A percentile compares a stretch with the other conserved stretches of the same genome.
phyloP scores from a whole-genome alignment of 2,329 filamentous ascomycete species.

The Grosmannia serpens region DNA sequence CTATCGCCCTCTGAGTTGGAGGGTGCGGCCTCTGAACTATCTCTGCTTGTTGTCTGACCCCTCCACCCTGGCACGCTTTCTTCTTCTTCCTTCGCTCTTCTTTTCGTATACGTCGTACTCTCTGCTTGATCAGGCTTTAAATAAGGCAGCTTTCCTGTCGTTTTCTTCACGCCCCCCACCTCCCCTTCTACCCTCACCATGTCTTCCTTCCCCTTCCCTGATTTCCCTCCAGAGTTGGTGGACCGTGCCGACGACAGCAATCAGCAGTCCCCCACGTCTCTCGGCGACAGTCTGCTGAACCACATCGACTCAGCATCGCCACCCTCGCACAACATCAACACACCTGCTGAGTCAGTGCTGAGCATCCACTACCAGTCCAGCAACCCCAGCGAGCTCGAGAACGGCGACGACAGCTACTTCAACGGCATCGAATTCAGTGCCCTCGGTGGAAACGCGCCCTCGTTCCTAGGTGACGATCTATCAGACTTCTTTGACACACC shows the following conservation, averaged over 20 bases:
- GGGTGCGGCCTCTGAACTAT: neutral
- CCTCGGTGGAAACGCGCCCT: slow-evolving; percentile 28
- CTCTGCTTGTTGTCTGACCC: neutral
- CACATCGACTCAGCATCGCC: slow-evolving; percentile 29
- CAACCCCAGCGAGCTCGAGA: slow-evolving; percentile 31
- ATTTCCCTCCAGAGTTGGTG: slow-evolving; percentile 15
- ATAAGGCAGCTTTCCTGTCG: slow-evolving; percentile 1
- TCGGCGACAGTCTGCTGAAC: slow-evolving; percentile 19
- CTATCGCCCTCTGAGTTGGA: neutral
- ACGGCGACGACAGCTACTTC: slow-evolving; percentile 25
- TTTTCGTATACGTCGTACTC: neutral
- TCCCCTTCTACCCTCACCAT: slow-evolving; percentile 13
- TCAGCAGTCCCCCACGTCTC: slow-evolving; percentile 10
- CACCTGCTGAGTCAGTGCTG: slow-evolving; percentile 37
- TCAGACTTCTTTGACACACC: slow-evolving; percentile 1
- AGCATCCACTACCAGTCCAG: slow-evolving; percentile 37
- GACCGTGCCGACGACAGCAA: slow-evolving; percentile 11
- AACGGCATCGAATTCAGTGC: slow-evolving; percentile 33
- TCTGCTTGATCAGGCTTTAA: neutral
- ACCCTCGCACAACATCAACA: slow-evolving; percentile 25
- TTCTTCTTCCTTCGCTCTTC: neutral
- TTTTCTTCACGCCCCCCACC: slow-evolving; percentile 2
- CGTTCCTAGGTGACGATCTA: slow-evolving; percentile 29
- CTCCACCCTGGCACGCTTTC: neutral
- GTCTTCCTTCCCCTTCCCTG: slow-evolving; percentile 19